phyloP scores from a whole-genome alignment of 148 eudicot species.

The Rhododendron simsii region DNA sequence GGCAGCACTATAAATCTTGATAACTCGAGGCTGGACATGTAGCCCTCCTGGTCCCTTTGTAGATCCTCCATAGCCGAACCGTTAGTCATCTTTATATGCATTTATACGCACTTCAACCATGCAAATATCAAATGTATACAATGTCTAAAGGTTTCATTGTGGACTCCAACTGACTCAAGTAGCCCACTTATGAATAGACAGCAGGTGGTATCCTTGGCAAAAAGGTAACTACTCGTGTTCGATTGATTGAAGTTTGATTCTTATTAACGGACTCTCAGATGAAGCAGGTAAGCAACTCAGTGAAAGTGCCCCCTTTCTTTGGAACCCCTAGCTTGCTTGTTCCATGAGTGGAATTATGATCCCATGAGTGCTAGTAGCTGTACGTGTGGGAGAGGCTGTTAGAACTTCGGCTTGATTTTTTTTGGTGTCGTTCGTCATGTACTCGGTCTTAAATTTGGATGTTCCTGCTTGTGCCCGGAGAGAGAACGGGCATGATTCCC shows the following conservation, averaged over 20 bases:
- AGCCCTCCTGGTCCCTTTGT: not conserved
- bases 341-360: not conserved
- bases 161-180: not conserved
- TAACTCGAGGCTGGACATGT: not conserved
- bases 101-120: not conserved
- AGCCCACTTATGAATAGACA: not conserved
- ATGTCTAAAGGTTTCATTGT: not conserved
- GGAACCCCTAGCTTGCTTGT: not conserved
- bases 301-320: not conserved
- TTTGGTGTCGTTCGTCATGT: no score
- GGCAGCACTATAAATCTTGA: not conserved
- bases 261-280: not conserved
- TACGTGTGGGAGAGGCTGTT: no score
- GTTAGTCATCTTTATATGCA: not conserved
- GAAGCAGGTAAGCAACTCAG: not conserved
- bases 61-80: not conserved
- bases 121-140: not conserved
- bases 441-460: no score
- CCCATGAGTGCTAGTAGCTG: no score
- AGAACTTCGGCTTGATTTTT: no score
- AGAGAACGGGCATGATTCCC: no score
- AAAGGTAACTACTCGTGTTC: not conserved
- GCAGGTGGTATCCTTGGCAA: not conserved
- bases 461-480: no score
- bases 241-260: not conserved